A percentile compares a stretch with the other conserved stretches of the same genome.
These are phyloP conservation scores for Coemansia sp. DNA, from an alignment of 371 early-diverging fungal genomes.

Conservation along the genomic window DNA sequence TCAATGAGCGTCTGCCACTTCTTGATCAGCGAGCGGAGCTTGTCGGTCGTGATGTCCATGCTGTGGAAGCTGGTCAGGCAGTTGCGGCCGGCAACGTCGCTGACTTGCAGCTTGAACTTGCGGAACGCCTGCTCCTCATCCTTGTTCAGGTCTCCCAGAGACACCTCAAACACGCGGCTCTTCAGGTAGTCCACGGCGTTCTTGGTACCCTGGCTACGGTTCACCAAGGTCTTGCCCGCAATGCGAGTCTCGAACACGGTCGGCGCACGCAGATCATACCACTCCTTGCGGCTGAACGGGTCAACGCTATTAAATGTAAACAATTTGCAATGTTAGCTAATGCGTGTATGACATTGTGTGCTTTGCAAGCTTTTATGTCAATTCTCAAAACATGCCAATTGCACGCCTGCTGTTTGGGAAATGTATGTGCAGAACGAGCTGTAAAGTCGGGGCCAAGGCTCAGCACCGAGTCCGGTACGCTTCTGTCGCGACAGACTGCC, in stretches of 20 bases:
- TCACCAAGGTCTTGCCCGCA: constrained; percentile 98
- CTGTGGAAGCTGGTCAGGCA: constrained; percentile 99
- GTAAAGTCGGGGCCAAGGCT: too few species aligned
- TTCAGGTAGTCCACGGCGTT: constrained; percentile 96
- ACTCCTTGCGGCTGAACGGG: constrained; percentile 98
- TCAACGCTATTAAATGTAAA: constrained; percentile 64
- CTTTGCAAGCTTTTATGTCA: neutral
- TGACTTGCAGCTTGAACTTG: constrained; percentile 98
- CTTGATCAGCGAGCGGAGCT: constrained; percentile 99
- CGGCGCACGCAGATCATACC: constrained; percentile 99
- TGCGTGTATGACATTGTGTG: neutral
- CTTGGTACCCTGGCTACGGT: constrained; percentile 98
- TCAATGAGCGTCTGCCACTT: constrained; percentile 99
- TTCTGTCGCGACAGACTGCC: too few species aligned
- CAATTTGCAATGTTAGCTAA: neutral
- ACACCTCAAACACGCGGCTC: constrained; percentile 97
- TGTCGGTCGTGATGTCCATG: constrained; percentile 99
- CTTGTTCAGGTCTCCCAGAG: constrained; percentile 97
- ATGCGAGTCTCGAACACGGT: constrained; percentile 90
- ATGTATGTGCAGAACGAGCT: too few species aligned
- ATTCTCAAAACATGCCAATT: neutral
- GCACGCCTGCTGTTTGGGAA: too few species aligned
- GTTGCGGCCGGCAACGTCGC: constrained; percentile 98
- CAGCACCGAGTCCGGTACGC: too few species aligned
- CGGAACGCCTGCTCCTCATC: constrained; percentile 95